Evolutionary conservation across 352 stramenopile genomes (phyloP), one percentile per base, ranked within the genome.

Genomic region (Globisporangium parvum): DNA sequence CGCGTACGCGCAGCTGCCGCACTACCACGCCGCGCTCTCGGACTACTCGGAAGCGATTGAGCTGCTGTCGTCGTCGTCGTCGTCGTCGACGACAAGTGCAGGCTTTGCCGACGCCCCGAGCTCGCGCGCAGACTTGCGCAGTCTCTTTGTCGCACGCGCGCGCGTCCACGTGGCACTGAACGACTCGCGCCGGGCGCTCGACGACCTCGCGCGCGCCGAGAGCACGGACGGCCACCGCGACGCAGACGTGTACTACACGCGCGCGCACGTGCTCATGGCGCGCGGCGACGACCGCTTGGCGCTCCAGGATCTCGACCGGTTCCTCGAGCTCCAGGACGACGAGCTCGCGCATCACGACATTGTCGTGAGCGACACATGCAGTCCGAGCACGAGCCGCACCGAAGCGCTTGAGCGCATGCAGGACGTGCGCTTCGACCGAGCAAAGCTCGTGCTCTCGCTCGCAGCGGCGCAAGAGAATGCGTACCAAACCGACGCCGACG

Each of bases 1-100:
- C 50, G 78, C 80, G 4, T 87, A 76, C 51, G 79, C 77, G 20
- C 64, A 77, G 18, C 48, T 90, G 1, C 62, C 75, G 1, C 68
- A 91, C 35, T 60, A 79, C 55, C 59, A 73, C 20, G 66, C 62
- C 3, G 83, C 83, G 8, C 64, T 91, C 47, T 55, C 72, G 15
- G 83, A 93, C 65, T 91, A 85, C 55, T 74, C 68, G 44, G 66
- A 81, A 47, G 83, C 78, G 2, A 87, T 91, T 51, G 69, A 62
- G 21, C 51, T 53, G 39, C 18, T 44, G 39, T 20, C 18, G 39
- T 20, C 39, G 39, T 20, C 5, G 10, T 9, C 31, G 5, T 37
- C 31, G 39, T 20, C 5, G 10, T 9, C 31, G 5, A 12, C 31
- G 31, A 37, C 31, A 37, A 12, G 6, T 10, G 5, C 39, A 2